Conservation (phyloP, 73 alveolate species). For the Effrenium voratum region DNA sequence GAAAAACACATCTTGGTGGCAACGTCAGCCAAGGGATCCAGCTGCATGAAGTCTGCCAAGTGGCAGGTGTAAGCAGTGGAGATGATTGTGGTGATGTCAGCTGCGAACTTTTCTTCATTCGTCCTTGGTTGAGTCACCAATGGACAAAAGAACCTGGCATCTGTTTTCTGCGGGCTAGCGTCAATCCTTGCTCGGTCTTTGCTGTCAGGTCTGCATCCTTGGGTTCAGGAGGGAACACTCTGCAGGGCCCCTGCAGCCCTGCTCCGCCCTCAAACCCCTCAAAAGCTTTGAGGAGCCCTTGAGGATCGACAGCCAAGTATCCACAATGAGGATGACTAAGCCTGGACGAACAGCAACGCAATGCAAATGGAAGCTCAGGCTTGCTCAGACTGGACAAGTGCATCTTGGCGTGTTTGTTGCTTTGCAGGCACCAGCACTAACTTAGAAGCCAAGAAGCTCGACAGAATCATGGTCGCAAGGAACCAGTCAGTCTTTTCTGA, state of each 20-base stretch:
- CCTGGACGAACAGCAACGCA: not conserved
- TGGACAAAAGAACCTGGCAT: not conserved
- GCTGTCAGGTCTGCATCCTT: conserved; percentile 30
- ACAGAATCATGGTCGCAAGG: conserved; percentile 65
- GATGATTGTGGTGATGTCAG: not conserved
- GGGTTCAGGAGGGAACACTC: too few relatives aligned
- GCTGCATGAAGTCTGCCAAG: too few relatives aligned
- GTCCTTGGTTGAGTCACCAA: not conserved
- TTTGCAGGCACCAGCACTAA: not conserved
- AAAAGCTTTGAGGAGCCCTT: not conserved
- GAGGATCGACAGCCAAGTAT: not conserved
- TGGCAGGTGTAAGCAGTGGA: conserved; percentile 1
- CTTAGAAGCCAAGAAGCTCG: conserved; percentile 9
- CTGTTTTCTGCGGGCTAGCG: not conserved
- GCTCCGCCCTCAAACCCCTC: not conserved
- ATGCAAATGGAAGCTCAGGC: not conserved
- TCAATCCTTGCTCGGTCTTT: not conserved
- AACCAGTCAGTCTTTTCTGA: conserved; percentile 64
- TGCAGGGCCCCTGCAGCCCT: not conserved
- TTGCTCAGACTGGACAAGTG: not conserved
- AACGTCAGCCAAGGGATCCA: not conserved
- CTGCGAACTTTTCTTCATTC: not conserved
- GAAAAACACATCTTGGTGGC: not conserved
- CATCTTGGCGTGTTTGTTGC: not conserved
- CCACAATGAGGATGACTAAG: not conserved